Percentiles rank a stretch among this genome's conserved stretches.
These are phyloP conservation scores for Mediolabrus comicus DNA, from an alignment of 108 stramenopile species.

Conservation along the genomic window DNA sequence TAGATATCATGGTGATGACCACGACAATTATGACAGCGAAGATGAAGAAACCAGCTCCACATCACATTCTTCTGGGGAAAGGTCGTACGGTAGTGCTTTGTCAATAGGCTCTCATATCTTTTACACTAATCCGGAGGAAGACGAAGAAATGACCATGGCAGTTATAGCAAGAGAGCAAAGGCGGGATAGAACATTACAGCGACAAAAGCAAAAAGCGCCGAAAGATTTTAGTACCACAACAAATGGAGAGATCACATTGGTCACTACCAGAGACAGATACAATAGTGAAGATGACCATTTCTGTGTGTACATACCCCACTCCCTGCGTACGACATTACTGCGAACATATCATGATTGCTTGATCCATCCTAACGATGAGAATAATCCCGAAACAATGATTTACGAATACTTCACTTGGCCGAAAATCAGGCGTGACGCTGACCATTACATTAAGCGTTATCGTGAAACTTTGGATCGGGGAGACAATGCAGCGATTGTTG, in stretches of 20 bases:
- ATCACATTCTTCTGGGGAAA: not conserved
- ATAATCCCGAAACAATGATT: conserved; percentile 26
- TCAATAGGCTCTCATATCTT: conserved; percentile 21
- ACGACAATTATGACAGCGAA: not conserved
- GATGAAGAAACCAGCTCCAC: conserved; percentile 30
- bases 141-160: conserved; percentile 34
- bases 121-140: conserved; percentile 6
- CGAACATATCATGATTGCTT: conserved; percentile 35
- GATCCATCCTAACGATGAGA: conserved; percentile 17
- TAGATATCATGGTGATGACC: not conserved
- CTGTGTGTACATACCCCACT: conserved; percentile 25
- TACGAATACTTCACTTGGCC: conserved; percentile 36
- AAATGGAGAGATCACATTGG: conserved; percentile 25
- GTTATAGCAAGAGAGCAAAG: conserved; percentile 30
- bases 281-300: not conserved
- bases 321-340: conserved; percentile 12
- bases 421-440: conserved; percentile 18
- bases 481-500: conserved; percentile 15
- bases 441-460: conserved; percentile 13
- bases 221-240: conserved; percentile 17
- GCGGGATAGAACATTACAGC: not conserved
- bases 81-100: conserved; percentile 23
- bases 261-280: conserved; percentile 12
- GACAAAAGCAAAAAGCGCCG: not conserved
- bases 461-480: conserved; percentile 19